Base-by-base conservation (phyloP, 805 yeast species). In the Metschnikowia aberdeeniae region DNA sequence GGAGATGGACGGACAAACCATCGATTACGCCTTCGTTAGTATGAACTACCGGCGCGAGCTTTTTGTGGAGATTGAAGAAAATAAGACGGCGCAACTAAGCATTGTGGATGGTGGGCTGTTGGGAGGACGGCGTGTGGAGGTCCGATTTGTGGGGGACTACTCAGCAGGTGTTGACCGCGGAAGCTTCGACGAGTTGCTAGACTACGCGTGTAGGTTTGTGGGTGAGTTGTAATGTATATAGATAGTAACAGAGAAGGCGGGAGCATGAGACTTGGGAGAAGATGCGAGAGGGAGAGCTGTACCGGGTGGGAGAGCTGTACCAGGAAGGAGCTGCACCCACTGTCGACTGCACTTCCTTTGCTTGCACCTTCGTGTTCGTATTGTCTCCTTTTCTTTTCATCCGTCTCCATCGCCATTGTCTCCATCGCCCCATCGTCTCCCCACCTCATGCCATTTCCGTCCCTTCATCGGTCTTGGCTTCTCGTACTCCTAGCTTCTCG, bases 41-140 rank as follows among this genome's bases (percentile, higher is more conserved):
- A 56, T 72, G 50, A 52, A 64, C n/a, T 69, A 71, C 56, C 60
- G 80, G 36, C 68, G 75, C 8, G 76, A 75, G 47, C 55, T 76
- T 30, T 74, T 72, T 41, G 66, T 77, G 45, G 49, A 59, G n/a
- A 69, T 57, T 43, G 62, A 62, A 11, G 67, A 63, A 12, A 57
- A 56, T 35, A 56, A 59, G 13, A 43, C 62, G 34, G 60, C 77
- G 14, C 80, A 77, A 49, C 66, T 69, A 43, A 66, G 73, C 34
- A 57, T 70, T 13, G 62, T 76, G 13, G 84, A 81, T 54, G 82
- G 83, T n/a, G 85, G 84, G 3, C 60, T 70, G 6, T 63, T 77
- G 36, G 84, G 83, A 10, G 85, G 85, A 1, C 64, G 80, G 46
- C 62, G 69, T 22, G 49, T 66, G 7, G 85, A 81, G 51, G 49